Evolutionary conservation across 2,329 filamentous ascomycete genomes (phyloP).

Genomic region (Colletotrichum trifolii): DNA sequence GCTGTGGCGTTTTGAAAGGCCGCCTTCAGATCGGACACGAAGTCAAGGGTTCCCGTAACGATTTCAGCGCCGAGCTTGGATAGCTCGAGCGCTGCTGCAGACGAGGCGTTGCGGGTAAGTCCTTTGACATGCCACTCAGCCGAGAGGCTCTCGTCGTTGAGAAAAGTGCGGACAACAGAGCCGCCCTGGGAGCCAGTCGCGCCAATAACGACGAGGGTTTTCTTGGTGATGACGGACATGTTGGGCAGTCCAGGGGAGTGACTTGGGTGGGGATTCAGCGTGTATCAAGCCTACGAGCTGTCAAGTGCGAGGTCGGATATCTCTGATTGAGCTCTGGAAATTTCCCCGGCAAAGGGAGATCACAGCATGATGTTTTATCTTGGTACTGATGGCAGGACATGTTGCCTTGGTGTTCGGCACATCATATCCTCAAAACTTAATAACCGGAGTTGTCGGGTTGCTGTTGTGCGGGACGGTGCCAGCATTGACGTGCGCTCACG

Average conservation of each 20-base stretch:
- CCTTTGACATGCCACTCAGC: slow-evolving; percentile 49
- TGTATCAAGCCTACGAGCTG: too few species aligned
- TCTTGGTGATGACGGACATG: not conserved
- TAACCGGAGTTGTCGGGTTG: too few species aligned
- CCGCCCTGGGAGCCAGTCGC: slow-evolving; percentile 22
- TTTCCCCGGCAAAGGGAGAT: too few species aligned
- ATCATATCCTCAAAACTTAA: too few species aligned
- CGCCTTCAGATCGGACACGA: slow-evolving; percentile 48
- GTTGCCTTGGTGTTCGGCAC: too few species aligned
- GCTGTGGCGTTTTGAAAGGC: slow-evolving; percentile 58
- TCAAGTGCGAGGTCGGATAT: too few species aligned
- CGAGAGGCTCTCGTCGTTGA: not conserved
- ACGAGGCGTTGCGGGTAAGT: slow-evolving; percentile 57
- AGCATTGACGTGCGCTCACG: too few species aligned
- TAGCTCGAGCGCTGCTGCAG: slow-evolving; percentile 52
- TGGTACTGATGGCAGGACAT: too few species aligned
- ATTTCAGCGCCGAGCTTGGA: slow-evolving; percentile 53
- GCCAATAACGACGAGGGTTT: slow-evolving; percentile 15
- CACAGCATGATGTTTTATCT: too few species aligned
- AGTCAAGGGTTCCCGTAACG: slow-evolving; percentile 56
- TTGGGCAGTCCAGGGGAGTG: not conserved
- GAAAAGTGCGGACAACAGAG: slow-evolving; percentile 7
- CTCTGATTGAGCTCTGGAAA: too few species aligned
- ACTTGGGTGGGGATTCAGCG: not conserved
- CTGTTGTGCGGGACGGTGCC: too few species aligned